Evolutionary conservation across 495 filamentous ascomycete species (phyloP), one percentile per base, ranked within the genome.

Genomic region (Neurospora intermedia): DNA sequence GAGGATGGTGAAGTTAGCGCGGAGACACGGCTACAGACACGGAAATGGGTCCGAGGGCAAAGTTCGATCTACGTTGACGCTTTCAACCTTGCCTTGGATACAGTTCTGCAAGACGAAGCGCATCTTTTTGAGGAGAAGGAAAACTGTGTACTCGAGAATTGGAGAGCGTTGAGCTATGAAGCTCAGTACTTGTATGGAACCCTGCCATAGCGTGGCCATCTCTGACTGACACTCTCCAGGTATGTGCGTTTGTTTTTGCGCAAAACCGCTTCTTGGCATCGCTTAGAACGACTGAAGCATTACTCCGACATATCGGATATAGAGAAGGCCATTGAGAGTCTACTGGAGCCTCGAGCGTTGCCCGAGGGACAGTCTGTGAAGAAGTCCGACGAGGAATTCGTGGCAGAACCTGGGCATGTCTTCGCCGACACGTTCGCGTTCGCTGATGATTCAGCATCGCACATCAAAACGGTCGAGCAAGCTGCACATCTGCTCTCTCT

Each of bases 21-120:
- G 31, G 72, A 79, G 8, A 75, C 81, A 9, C 78, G 83, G 42
- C 74, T 83, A 3, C 76, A 81, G 38, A 79, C 78, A 43, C 81
- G 82, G 40, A 78, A 78, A 43, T 87, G 87, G 87, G 82, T 83
- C 5, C 81, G 77, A 59, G 86, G 85, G 8, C 84, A 83, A 62
- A 97, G 90, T 76, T 98, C 96, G 6, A 94, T 99, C 71, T 99
- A 99, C 76, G 94, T 98, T 18, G 95, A 99, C 81, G 96, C 95
- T 23, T 99, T 99, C 86, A 97, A 97, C 80, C 83, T 98, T 18
- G 94, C 94, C 20, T 85, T 99, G 59, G 90, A 94, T 73, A 98
- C 94, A 3, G 95, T 98, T 27, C 84, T 99, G 6, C 90, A 91
- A 69, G 94, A 98, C 69, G 96, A 99, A 78, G 86, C 88, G 3